These are phyloP conservation scores for Mesotaenium endlicherianum DNA, from an alignment of 139 green algal genomes.

Conservation along the genomic window DNA sequence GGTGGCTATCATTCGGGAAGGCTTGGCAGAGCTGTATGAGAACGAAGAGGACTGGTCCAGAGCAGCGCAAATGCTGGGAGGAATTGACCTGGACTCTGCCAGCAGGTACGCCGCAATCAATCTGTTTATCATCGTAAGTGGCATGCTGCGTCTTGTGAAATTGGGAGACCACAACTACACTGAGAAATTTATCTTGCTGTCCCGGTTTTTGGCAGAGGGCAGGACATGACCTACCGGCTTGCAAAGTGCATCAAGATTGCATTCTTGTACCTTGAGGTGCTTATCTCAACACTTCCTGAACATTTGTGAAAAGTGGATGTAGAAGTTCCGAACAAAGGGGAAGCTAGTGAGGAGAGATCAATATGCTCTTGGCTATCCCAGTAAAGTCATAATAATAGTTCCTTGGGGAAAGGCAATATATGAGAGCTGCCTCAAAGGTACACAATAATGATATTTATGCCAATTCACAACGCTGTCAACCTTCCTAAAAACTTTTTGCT, in stretches of 20 bases:
- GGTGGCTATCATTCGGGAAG: slow-evolving; percentile 61
- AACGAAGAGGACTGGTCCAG: slow-evolving; percentile 83
- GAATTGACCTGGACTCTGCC: slow-evolving; percentile 76
- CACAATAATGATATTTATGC: no score
- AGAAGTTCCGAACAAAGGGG: no score
- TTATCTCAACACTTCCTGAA: no score
- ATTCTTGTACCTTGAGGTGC: slow-evolving; percentile 77
- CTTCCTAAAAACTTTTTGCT: no score
- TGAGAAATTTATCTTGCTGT: not conserved
- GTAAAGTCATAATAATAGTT: no score
- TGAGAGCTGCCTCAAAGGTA: no score
- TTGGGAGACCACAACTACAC: not conserved
- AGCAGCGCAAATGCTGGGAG: slow-evolving; percentile 80
- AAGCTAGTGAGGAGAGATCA: no score
- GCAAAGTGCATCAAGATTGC: slow-evolving; percentile 88
- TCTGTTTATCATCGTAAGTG: no score
- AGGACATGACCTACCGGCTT: slow-evolving; percentile 81
- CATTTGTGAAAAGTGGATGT: no score
- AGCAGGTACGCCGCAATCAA: slow-evolving; percentile 17
- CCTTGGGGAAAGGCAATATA: no score
- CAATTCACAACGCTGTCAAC: no score
- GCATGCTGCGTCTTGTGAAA: not conserved
- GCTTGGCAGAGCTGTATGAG: slow-evolving; percentile 69
- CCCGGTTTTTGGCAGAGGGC: not conserved
- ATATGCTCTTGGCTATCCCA: no score